Evolutionary conservation across 768 basidiomycete genomes (phyloP), one percentile per base, ranked within the genome.

Genomic region (Pisolithus microcarpus): DNA sequence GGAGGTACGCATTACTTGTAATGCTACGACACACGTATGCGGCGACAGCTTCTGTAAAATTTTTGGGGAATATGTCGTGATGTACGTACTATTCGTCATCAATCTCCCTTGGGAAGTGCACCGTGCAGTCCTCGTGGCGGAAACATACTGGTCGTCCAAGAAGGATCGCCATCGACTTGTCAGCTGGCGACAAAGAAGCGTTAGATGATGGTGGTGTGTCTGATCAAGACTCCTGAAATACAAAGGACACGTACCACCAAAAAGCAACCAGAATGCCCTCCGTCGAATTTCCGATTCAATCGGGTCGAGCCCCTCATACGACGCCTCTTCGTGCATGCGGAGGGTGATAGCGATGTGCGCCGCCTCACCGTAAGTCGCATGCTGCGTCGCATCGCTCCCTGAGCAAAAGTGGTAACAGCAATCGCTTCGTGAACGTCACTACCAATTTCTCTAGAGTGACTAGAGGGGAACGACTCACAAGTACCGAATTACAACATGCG

Each of bases 201-300:
- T 34, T 11, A 34, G 34, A 15, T 15, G 11, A 34, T 34, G 30
- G 13, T 23, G 10, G 13, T 34, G 31, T 34, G 10, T n/a, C n/a
- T n/a, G n/a, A n/a, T n/a, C n/a, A n/a, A n/a, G n/a, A n/a, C n/a
- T n/a, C n/a, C n/a, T n/a, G n/a, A n/a, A n/a, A n/a, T n/a, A n/a
- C n/a, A n/a, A n/a, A n/a, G n/a, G n/a, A n/a, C 23, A 71, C 78
- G 46, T 62, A 87, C 88, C 91, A 64, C 87, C 89, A 61, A 92
- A 93, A 36, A 92, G 76, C 11, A 95, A 71, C 89, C 90, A 94
- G 70, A 94, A 95, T 28, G 81, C 80, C 50, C 92, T 75, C 49
- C 91, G 78, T n/a, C 91, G 74, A 15, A 93, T 79, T 67, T 93
- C 88, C 54, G 83, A 85, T 72, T 94, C 90, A 55, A 94, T 84